Percentiles rank a stretch among this genome's conserved stretches.
Conservation (phyloP, 106 monocot species). For the Dioscorea zingiberensis region DNA sequence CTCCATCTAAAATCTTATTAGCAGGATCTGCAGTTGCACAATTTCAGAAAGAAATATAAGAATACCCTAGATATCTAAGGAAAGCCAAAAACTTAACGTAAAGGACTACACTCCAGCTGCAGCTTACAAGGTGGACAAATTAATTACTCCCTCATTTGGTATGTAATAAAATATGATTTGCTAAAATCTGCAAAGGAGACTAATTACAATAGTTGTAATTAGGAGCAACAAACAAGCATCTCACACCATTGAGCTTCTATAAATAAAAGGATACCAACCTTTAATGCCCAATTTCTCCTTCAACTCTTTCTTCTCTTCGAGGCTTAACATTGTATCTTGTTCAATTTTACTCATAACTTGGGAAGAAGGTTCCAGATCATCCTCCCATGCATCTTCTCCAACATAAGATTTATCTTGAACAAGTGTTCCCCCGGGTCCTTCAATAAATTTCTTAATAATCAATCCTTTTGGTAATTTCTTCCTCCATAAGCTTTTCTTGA, state of each 20-base stretch:
- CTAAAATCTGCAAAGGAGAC: too few species aligned
- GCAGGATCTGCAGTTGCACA: too few species aligned
- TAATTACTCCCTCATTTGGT: too few species aligned
- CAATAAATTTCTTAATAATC: slow-evolving; percentile 67
- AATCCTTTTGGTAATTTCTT: slow-evolving; percentile 85
- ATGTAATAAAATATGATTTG: too few species aligned
- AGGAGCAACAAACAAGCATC: too few species aligned
- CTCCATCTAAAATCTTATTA: slow-evolving; percentile 3
- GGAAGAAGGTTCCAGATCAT: slow-evolving; percentile 47
- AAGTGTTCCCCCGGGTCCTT: slow-evolving; percentile 55
- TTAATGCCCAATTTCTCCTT: slow-evolving; percentile 35
- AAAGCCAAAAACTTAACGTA: too few species aligned
- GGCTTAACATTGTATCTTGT: slow-evolving; percentile 32
- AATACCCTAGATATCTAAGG: too few species aligned
- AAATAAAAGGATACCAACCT: slow-evolving; percentile 24
- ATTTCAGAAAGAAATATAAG: too few species aligned
- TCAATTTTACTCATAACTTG: slow-evolving; percentile 39
- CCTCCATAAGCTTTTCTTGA: slow-evolving; percentile 80
- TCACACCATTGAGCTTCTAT: too few species aligned
- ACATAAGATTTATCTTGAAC: slow-evolving; percentile 69
- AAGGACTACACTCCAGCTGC: too few species aligned
- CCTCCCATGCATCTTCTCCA: slow-evolving; percentile 92
- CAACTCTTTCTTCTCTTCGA: slow-evolving; percentile 45
- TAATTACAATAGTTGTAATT: too few species aligned
- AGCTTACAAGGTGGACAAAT: too few species aligned